Evolutionary conservation across 495 filamentous ascomycete species (phyloP).

Genomic region (Penicillium nucicola): DNA sequence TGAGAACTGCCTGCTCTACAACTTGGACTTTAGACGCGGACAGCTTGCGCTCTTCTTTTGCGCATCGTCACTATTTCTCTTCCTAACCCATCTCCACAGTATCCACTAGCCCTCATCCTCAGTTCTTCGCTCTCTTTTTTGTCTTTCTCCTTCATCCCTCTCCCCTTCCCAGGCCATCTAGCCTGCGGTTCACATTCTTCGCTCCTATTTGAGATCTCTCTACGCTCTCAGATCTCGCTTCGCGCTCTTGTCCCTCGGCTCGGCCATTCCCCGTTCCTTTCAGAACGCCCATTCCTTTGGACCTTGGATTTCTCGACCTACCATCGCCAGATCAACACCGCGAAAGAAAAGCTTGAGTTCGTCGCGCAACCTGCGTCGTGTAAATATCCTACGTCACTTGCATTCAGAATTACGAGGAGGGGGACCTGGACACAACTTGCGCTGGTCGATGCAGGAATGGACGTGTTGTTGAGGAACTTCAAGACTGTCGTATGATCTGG

Average conservation of each 20-base stretch:
- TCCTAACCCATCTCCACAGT: conserved; percentile 30
- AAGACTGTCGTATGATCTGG: conserved; percentile 32
- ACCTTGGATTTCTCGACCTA: background rate
- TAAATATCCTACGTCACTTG: conserved; percentile 4
- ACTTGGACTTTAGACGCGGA: background rate
- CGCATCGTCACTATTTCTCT: conserved; percentile 2
- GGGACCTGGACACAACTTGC: conserved; percentile 19
- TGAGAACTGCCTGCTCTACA: background rate
- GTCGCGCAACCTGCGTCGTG: background rate
- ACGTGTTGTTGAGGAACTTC: conserved; percentile 38
- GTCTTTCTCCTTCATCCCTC: conserved; percentile 17
- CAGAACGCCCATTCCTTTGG: background rate
- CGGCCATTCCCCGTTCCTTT: background rate
- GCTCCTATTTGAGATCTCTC: background rate
- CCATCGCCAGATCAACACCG: background rate
- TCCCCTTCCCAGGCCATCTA: conserved; percentile 17
- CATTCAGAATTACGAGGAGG: conserved; percentile 10
- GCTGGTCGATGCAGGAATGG: conserved; percentile 41
- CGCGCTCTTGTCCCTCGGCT: background rate
- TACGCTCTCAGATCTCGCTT: background rate
- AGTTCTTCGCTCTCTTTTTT: conserved; percentile 18
- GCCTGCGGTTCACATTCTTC: conserved; percentile 18
- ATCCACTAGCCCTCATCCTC: conserved; percentile 34
- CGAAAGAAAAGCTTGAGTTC: background rate
- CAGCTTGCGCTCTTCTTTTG: background rate